Evolutionary conservation across 1,284 basidiomycete species (phyloP).

Genomic region (Leccinum solheimii): DNA sequence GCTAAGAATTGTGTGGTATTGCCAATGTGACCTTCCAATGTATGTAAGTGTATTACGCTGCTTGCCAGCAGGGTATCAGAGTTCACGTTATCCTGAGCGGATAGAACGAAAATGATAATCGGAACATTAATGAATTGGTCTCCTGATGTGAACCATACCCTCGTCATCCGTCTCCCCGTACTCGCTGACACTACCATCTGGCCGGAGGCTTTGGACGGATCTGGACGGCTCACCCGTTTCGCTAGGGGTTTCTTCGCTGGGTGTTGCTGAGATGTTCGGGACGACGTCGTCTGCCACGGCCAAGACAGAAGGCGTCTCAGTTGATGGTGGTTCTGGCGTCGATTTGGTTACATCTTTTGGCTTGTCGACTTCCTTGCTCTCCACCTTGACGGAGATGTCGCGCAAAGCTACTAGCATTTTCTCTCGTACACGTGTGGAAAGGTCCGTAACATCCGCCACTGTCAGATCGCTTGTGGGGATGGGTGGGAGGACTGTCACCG

Average conservation of each 20-base stretch:
- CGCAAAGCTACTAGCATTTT: constrained; percentile 71
- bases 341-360: constrained; percentile 20
- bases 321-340: constrained; percentile 10
- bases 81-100: constrained; percentile 1
- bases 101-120: constrained; percentile 8
- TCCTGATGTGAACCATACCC: constrained; percentile 72
- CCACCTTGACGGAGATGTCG: constrained; percentile 60
- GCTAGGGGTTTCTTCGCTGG: constrained; percentile 32
- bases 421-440: constrained; percentile 63
- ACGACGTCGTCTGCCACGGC: constrained; percentile 4
- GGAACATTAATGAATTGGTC: constrained; percentile 40
- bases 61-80: constrained; percentile 27
- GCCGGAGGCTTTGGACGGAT: constrained; percentile 36
- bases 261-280: constrained; percentile 21
- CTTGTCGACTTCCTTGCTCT: constrained; percentile 24
- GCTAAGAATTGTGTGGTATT: constrained; percentile 9
- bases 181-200: constrained; percentile 46
- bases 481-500: constrained; percentile 69
- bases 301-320: constrained; percentile 1
- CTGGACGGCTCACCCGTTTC: constrained; percentile 26
- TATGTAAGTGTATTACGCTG: constrained; percentile 19
- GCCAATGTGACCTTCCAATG: constrained; percentile 7
- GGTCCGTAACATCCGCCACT: constrained; percentile 60
- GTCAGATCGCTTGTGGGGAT: constrained; percentile 71
- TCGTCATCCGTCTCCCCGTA: constrained; percentile 78